phyloP scores from a whole-genome alignment of 371 early-diverging fungal genomes.

The Mortierella sp. region DNA sequence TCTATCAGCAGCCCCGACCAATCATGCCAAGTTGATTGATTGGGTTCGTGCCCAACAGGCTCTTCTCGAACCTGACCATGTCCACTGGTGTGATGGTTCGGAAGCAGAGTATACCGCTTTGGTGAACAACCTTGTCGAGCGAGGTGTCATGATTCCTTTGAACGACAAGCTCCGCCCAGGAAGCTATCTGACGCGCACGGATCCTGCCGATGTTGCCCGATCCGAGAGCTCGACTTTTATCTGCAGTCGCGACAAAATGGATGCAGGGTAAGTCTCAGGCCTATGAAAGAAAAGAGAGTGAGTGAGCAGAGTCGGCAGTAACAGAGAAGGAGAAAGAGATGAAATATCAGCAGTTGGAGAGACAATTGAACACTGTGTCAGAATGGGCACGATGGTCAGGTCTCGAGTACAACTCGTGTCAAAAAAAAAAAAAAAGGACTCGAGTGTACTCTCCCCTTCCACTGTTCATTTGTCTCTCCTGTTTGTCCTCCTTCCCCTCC shows the following conservation, averaged over 20 bases:
- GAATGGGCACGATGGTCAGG: too few relatives aligned
- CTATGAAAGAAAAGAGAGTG: not conserved
- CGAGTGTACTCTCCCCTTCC: not conserved
- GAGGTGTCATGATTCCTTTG: slow-evolving; percentile 68
- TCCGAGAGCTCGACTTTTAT: slow-evolving; percentile 57
- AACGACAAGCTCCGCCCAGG: slow-evolving; percentile 61
- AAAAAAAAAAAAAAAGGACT: not conserved
- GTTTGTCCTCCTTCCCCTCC: too few relatives aligned
- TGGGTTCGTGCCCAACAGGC: slow-evolving; percentile 49
- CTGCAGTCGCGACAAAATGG: slow-evolving; percentile 50
- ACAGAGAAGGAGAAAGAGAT: not conserved
- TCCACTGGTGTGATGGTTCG: slow-evolving; percentile 55
- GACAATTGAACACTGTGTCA: too few relatives aligned
- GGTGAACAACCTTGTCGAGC: slow-evolving; percentile 53
- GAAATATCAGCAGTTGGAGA: not conserved
- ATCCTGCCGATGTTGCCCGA: slow-evolving; percentile 58
- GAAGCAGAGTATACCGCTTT: slow-evolving; percentile 41
- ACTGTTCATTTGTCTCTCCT: too few relatives aligned
- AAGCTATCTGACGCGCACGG: slow-evolving; percentile 58
- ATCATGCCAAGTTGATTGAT: slow-evolving; percentile 28
- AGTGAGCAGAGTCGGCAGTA: not conserved
- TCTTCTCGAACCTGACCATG: slow-evolving; percentile 43
- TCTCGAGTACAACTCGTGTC: too few relatives aligned
- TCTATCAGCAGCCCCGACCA: slow-evolving; percentile 23
- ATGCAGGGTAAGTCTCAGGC: slow-evolving; percentile 53